Evolutionary conservation across 352 stramenopile species (phyloP), one percentile per base, ranked within the genome.

Genomic region (Phytophthora megakarya): DNA sequence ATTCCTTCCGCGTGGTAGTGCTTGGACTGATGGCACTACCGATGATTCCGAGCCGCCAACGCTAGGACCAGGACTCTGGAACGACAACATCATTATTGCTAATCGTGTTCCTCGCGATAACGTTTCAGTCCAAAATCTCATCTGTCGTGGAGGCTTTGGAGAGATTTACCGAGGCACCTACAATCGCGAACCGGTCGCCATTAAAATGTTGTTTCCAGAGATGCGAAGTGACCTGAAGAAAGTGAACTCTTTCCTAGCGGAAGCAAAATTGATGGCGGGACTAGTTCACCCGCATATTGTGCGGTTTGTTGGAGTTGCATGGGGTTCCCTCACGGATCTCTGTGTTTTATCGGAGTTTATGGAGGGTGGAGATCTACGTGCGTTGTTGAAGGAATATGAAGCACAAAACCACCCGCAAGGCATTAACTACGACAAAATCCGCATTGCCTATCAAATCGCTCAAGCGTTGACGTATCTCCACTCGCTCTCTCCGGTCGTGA

Each of bases 271-370:
- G n/a, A 80, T 86, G 65, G 66, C 72, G 1, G 43, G 50, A 10
- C 38, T 89, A 11, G 58, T 73, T 12, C 80, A 89, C 46, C 62
- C 71, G 7, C 64, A 75, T 28, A 78, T 89, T 19, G 77, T 87
- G 13, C 64, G 44, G 10, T 88, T 87, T 40, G 57, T 85, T 15
- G 80, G 73, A 10, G 68, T 81, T 16, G 59, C 70, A 13, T 84
- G 75, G 75, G 65, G 67, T 25, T 61, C 70, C 9, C 56, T 78
- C 28, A 48, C 39, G 2, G 66, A 78, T 35, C 22, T 80, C 11
- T 71, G 64, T 15, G 51, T 56, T 5, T 70, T 81, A n/a, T 72
- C 70, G 26, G 75, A 81, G 48, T 62, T 76, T 48, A 80, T 84
- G 70, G 40, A 59, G 5, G 56, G 64, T 3, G 73, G 73, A 8